A percentile compares a stretch with the other conserved stretches of the same genome.
Evolutionary conservation across 495 filamentous ascomycete genomes (phyloP).

Genomic region (Penicillium verhagenii): DNA sequence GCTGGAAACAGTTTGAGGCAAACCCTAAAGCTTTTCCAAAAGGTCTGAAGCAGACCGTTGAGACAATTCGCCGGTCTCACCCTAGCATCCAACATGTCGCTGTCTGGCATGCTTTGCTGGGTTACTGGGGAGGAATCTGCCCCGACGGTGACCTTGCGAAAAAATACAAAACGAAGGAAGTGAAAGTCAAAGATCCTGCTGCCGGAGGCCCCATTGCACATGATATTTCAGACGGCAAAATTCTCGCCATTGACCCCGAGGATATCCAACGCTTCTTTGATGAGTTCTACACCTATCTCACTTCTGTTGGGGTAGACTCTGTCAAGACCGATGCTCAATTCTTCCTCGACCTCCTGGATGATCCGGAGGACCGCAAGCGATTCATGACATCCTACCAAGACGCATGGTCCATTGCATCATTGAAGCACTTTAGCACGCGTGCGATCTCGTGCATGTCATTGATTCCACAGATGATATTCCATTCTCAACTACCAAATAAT

Average conservation of each 20-base stretch:
- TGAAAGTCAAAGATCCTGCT: constrained; percentile 55
- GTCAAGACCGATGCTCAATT: constrained; percentile 94
- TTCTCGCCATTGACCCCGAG: constrained; percentile 66
- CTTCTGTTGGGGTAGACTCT: constrained; percentile 65
- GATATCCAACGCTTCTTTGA: constrained; percentile 77
- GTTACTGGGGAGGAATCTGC: constrained; percentile 92
- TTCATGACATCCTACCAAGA: constrained; percentile 78
- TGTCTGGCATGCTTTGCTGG: constrained; percentile 94
- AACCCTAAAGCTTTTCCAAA: constrained; percentile 75
- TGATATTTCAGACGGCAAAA: constrained; percentile 20
- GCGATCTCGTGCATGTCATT: constrained; percentile 93
- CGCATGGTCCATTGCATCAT: constrained; percentile 75
- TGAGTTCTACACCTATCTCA: constrained; percentile 87
- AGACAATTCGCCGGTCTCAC: constrained; percentile 65
- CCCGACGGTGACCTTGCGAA: constrained; percentile 68
- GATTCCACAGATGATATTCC: constrained; percentile 78
- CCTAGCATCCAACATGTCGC: constrained; percentile 78
- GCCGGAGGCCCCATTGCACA: constrained; percentile 57
- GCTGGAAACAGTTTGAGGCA: constrained; percentile 77
- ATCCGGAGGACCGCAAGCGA: constrained; percentile 62
- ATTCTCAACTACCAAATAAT: constrained; percentile 73
- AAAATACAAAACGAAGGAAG: constrained; percentile 72
- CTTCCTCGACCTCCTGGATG: constrained; percentile 71
- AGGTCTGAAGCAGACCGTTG: constrained; percentile 68
- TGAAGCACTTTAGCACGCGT: constrained; percentile 73